Percentiles rank a stretch among this genome's conserved stretches.
phyloP scores from a whole-genome alignment of 1,139 yeast genomes.

The Kurtzmaniella quercitrusa region DNA sequence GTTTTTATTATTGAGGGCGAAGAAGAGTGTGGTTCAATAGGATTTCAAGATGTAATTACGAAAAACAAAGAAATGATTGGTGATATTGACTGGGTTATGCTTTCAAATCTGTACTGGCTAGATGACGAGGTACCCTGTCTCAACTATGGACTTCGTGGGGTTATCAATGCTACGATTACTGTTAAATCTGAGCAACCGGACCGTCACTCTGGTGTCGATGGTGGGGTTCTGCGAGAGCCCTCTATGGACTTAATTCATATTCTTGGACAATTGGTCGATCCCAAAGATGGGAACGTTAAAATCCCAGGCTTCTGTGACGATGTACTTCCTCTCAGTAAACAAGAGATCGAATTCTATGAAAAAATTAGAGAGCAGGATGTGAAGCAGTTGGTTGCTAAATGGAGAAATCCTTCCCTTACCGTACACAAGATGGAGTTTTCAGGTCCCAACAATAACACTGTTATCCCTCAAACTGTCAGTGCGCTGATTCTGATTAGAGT shows the following conservation, averaged over 20 bases:
- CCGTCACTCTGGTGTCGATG: constrained; percentile 90
- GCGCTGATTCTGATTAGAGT: constrained; percentile 79
- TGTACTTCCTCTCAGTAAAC: constrained; percentile 49
- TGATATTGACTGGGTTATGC: constrained; percentile 77
- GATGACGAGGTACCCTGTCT: constrained; percentile 86
- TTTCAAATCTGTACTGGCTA: constrained; percentile 92
- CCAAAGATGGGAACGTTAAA: constrained; percentile 50
- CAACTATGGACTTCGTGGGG: constrained; percentile 92
- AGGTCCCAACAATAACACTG: constrained; percentile 87
- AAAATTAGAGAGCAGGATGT: constrained; percentile 50
- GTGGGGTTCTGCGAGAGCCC: constrained; percentile 88
- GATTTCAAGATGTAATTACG: constrained; percentile 66
- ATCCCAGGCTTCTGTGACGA: constrained; percentile 71
- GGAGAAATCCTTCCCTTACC: constrained; percentile 90
- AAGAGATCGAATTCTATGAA: constrained; percentile 58
- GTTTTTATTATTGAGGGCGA: constrained; percentile 90
- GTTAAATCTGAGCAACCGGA: constrained; percentile 75
- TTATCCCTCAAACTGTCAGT: constrained; percentile 77
- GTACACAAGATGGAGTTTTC: constrained; percentile 83
- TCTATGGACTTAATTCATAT: constrained; percentile 78
- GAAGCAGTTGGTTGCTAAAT: constrained; percentile 67
- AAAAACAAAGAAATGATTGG: constrained; percentile 55
- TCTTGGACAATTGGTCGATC: constrained; percentile 58
- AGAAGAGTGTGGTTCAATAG: constrained; percentile 89
- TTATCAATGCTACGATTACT: constrained; percentile 71